Conservation (phyloP, 495 filamentous ascomycete species). For the Elasticomyces elasticus region DNA sequence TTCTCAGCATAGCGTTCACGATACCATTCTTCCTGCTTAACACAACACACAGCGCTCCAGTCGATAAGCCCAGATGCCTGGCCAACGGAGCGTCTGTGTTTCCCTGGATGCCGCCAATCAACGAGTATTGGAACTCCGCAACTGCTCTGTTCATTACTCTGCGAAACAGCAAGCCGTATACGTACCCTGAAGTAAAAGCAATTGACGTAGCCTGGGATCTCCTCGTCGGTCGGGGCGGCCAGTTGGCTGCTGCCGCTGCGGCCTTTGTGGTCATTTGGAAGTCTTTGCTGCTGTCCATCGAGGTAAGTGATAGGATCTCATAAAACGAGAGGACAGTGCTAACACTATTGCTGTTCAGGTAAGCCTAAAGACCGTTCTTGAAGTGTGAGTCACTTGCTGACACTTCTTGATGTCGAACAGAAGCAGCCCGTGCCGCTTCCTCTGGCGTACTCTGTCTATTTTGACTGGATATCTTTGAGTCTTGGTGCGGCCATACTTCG, state of each 20-base stretch:
- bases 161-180: neutral
- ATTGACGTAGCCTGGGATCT: constrained; percentile 1
- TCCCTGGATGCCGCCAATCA: neutral
- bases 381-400: too few species aligned
- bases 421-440: neutral
- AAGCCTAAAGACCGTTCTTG: too few species aligned
- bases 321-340: too few species aligned
- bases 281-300: neutral
- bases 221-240: constrained; percentile 1
- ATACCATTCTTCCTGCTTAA: neutral
- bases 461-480: neutral
- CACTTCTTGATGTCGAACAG: too few species aligned
- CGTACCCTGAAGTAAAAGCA: constrained; percentile 6
- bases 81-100: neutral
- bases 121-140: neutral
- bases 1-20: neutral
- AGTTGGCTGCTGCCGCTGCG: neutral
- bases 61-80: neutral
- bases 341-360: too few species aligned
- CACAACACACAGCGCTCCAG: neutral
- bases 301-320: too few species aligned
- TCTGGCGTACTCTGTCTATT: neutral
- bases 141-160: constrained; percentile 2
- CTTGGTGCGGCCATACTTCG: neutral
- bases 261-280: neutral